Conservation (phyloP, 495 filamentous ascomycete species). For the Coniosporium apollinis region DNA sequence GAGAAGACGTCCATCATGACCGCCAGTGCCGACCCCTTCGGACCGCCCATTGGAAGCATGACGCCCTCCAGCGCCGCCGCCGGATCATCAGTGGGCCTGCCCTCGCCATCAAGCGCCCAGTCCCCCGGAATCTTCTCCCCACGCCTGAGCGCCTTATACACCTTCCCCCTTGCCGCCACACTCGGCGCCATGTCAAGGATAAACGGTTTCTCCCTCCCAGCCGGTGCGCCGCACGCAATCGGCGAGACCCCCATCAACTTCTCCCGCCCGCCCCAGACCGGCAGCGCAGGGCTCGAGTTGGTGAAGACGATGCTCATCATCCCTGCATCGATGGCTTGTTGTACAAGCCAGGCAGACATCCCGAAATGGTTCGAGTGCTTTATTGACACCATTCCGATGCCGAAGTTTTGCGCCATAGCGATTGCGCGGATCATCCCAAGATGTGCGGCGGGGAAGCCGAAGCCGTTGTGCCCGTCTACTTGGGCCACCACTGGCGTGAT, state of each 20-base stretch:
- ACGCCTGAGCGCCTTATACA: conserved; percentile 53
- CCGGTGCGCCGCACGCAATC: conserved; percentile 59
- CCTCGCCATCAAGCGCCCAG: conserved; percentile 60
- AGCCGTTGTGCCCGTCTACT: conserved; percentile 56
- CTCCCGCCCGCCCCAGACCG: conserved; percentile 49
- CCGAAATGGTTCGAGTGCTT: conserved; percentile 69
- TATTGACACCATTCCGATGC: conserved; percentile 56
- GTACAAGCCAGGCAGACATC: conserved; percentile 63
- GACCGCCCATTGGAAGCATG: conserved; percentile 68
- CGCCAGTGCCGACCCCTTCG: conserved; percentile 53
- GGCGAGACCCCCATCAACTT: conserved; percentile 63
- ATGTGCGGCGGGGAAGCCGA: conserved; percentile 53
- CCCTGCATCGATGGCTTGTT: conserved; percentile 51
- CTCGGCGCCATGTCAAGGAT: conserved; percentile 68
- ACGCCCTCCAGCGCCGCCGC: conserved; percentile 46
- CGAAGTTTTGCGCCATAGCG: conserved; percentile 43
- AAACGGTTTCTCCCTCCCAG: conserved; percentile 38
- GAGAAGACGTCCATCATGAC: conserved; percentile 83
- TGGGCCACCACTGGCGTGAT: conserved; percentile 50
- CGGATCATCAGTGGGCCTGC: conserved; percentile 50
- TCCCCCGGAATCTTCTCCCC: conserved; percentile 58
- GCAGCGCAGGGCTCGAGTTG: conserved; percentile 58
- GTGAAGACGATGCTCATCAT: conserved; percentile 71
- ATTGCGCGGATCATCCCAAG: conserved; percentile 46
- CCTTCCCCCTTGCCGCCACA: conserved; percentile 56